A percentile compares a stretch with the other conserved stretches of the same genome.
Evolutionary conservation across 345 rosid genomes (phyloP).

Genomic region (Citropsis articulata): DNA sequence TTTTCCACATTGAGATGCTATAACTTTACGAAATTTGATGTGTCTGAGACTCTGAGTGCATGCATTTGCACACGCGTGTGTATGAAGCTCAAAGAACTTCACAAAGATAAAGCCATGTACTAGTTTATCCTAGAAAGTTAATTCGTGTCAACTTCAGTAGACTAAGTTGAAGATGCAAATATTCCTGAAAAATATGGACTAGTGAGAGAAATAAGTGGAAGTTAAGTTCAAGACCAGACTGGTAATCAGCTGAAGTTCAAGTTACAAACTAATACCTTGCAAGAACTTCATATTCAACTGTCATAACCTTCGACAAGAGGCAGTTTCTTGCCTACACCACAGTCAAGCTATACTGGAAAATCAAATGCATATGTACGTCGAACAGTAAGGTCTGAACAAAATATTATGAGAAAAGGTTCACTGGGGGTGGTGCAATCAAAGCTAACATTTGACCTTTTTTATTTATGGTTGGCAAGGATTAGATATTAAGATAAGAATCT

Average conservation of each 20-base stretch:
- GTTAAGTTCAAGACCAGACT: too few relatives aligned
- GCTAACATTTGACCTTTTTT: neutral
- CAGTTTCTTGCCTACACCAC: too few relatives aligned
- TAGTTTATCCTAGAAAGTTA: neutral
- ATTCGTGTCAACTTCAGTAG: neutral
- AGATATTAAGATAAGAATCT: neutral
- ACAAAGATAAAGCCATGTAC: neutral
- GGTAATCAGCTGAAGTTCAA: too few relatives aligned
- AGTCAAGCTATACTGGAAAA: neutral
- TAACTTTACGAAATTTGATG: neutral
- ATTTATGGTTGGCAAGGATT: neutral
- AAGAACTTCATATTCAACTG: too few relatives aligned
- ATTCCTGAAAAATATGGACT: too few relatives aligned
- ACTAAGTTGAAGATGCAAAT: too few relatives aligned
- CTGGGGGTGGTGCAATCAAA: neutral
- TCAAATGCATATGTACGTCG: neutral
- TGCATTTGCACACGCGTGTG: neutral
- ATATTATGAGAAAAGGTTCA: neutral
- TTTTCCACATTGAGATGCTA: neutral
- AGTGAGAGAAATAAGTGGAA: too few relatives aligned
- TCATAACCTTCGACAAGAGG: too few relatives aligned
- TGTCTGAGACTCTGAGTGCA: neutral
- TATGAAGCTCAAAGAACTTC: neutral
- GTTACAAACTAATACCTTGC: too few relatives aligned
- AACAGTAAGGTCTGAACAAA: neutral